A percentile compares a stretch with the other conserved stretches of the same genome.
Evolutionary conservation across 1,139 yeast species (phyloP).

Genomic region (Kodamaea sp.): DNA sequence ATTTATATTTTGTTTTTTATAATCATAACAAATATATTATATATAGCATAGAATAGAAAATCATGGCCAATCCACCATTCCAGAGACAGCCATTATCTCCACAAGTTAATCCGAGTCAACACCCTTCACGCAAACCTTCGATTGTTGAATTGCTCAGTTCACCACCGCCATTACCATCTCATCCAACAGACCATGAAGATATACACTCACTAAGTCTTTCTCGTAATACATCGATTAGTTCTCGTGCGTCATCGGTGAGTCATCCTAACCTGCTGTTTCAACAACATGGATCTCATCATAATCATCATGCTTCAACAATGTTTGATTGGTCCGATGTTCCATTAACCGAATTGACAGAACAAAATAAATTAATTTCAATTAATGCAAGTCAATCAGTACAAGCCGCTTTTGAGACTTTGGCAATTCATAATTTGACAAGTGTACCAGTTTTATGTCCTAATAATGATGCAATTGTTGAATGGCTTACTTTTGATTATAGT

Average conservation of each 20-base stretch:
- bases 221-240: slow-evolving; percentile 40
- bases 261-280: slow-evolving; percentile 13
- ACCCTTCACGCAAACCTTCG: slow-evolving; percentile 57
- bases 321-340: slow-evolving; percentile 73
- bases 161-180: slow-evolving; percentile 63
- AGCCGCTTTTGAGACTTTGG: slow-evolving; percentile 77
- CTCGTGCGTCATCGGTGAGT: slow-evolving; percentile 24
- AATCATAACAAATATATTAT: no score
- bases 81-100: slow-evolving; percentile 17
- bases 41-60: no score
- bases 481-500: slow-evolving; percentile 84
- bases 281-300: slow-evolving; percentile 7
- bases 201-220: slow-evolving; percentile 41
- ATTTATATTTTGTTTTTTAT: no score
- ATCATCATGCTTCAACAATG: slow-evolving; percentile 11
- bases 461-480: slow-evolving; percentile 39
- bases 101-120: slow-evolving; percentile 11
- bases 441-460: slow-evolving; percentile 65
- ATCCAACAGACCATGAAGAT: slow-evolving; percentile 28
- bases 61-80: slow-evolving; percentile 17
- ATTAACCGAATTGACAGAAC: slow-evolving; percentile 70
- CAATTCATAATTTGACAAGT: slow-evolving; percentile 70
- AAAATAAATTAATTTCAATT: slow-evolving; percentile 70
- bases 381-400: slow-evolving; percentile 67
- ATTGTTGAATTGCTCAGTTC: slow-evolving; percentile 80